Evolutionary conservation across 129 eudicot genomes (phyloP), one percentile per base, ranked within the genome.

Genomic region (Erigeron canadensis): DNA sequence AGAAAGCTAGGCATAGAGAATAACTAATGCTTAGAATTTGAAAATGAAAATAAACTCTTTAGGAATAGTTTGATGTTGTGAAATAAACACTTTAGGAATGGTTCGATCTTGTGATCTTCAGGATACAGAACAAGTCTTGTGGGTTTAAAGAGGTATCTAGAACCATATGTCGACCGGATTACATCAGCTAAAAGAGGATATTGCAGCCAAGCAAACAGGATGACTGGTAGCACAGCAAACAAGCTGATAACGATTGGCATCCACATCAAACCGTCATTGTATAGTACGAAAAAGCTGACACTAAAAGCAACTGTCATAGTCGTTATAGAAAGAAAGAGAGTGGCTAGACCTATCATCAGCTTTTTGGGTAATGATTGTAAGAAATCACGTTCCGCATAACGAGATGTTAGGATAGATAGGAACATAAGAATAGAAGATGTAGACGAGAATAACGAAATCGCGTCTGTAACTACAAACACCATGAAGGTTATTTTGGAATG

Each of bases 381-480:
- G 76, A 86, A 86, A 81, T 86, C 91, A 9, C 79, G 86, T 57
- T 86, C 91, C 0, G 88, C 84, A 41, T 81, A 86, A n/a, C 88
- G 88, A 7, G 88, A 83, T 0, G 91, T 83, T 37, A 80, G 80
- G n/a, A 86, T 78, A 5, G 84, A 81, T 60, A 86, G 72, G 47
- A 86, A 86, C 84, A 86, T 74, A 16, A 86, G 37, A 10, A 83
- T 58, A 0, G 88, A 86, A 69, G 86, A 73, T 1, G 71, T 53
- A 1, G 91, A 81, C 10, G 84, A 56, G 60, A 77, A 77, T 17
- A 84, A 13, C 3, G 86, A 81, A 19, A 79, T 68, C 28, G 85
- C 86, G 34, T 85, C 86, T 10, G 77, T 39, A 34, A 81, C 70
- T 28, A 69, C 43, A 37, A 78, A 84, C 16, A 84, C 58, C 7